Conservation (phyloP, 2,329 filamentous ascomycete species). For the Metarhizium rileyi region DNA sequence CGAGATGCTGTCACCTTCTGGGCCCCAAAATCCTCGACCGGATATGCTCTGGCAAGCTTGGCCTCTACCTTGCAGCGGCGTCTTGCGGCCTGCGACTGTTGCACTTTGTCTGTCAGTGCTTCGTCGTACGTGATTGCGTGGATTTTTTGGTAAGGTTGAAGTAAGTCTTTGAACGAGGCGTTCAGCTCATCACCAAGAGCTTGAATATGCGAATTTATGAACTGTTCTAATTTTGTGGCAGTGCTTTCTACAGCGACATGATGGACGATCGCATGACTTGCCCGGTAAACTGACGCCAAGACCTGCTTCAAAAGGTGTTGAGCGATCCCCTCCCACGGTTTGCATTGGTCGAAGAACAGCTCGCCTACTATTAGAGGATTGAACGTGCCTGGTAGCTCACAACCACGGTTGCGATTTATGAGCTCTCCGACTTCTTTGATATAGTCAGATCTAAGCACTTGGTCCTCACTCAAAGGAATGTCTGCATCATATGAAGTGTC, state of each 20-base stretch:
- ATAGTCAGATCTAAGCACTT: conserved; percentile 8
- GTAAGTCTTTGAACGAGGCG: conserved; percentile 32
- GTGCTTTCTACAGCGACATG: conserved; percentile 12
- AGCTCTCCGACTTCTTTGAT: conserved; percentile 11
- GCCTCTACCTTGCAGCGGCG: background rate
- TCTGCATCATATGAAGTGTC: conserved; percentile 2
- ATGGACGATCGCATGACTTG: conserved; percentile 3
- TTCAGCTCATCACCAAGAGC: conserved; percentile 18
- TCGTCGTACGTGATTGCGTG: conserved; percentile 46
- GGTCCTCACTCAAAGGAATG: background rate
- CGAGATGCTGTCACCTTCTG: background rate
- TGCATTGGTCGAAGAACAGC: conserved; percentile 50
- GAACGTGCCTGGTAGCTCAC: conserved; percentile 52
- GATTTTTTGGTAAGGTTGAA: conserved; percentile 29
- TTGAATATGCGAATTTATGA: conserved; percentile 12
- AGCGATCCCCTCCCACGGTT: conserved; percentile 41
- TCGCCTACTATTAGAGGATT: conserved; percentile 49
- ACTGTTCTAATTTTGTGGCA: conserved; percentile 4
- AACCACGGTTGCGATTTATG: conserved; percentile 16
- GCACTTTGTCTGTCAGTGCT: conserved; percentile 30
- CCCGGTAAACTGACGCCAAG: conserved; percentile 6
- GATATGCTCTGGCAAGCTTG: conserved; percentile 5
- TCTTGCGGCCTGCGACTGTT: conserved; percentile 15
- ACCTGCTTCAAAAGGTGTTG: conserved; percentile 1
- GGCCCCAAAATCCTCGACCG: background rate